phyloP scores from a whole-genome alignment of 2,329 filamentous ascomycete species.

The Calonectria fujianensis region DNA sequence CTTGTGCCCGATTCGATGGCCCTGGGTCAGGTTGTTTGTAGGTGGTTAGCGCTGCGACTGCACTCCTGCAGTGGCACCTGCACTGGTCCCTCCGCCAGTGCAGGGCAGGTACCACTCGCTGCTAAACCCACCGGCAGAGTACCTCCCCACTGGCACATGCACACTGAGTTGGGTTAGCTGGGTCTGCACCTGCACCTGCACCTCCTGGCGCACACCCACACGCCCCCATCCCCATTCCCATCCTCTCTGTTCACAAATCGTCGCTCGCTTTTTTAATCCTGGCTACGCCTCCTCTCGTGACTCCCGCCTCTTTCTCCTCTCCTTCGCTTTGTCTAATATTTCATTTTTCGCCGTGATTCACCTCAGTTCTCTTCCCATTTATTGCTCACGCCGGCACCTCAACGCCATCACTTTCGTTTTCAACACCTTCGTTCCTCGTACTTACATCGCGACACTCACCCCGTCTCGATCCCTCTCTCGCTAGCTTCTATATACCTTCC shows the following conservation, averaged over 20 bases:
- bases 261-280: conserved; percentile 32
- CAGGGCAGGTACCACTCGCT: background rate
- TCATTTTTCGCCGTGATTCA: conserved; percentile 28
- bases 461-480: conserved; percentile 33
- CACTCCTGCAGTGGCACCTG: conserved; percentile 24
- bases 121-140: background rate
- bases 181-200: conserved; percentile 2
- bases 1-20: conserved; percentile 26
- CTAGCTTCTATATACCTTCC: conserved; percentile 25
- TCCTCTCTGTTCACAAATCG: conserved; percentile 15
- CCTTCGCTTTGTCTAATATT: conserved; percentile 24
- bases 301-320: conserved; percentile 3
- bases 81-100: conserved; percentile 4
- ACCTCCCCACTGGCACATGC: conserved; percentile 11
- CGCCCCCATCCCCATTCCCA: background rate
- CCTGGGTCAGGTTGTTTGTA: conserved; percentile 9
- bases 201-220: conserved; percentile 5
- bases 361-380: conserved; percentile 20
- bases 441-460: conserved; percentile 17
- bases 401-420: conserved; percentile 31
- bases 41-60: conserved; percentile 26
- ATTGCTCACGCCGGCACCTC: conserved; percentile 22
- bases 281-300: conserved; percentile 32
- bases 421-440: conserved; percentile 32
- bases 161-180: conserved; percentile 19